Evolutionary conservation across 1,284 basidiomycete species (phyloP).

Genomic region (Pseudozyma sp.): DNA sequence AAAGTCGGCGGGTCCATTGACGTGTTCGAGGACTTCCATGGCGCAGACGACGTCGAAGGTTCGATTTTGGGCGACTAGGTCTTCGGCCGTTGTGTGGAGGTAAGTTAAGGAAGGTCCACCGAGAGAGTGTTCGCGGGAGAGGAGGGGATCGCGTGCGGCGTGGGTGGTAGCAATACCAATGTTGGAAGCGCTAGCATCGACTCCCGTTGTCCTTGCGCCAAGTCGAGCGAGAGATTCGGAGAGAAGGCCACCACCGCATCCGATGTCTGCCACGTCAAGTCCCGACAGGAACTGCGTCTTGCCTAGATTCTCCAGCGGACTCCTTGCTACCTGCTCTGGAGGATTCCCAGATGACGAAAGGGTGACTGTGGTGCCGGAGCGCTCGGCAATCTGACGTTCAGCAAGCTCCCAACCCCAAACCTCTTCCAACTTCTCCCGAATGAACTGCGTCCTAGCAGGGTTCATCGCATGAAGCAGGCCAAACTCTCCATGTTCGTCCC

Average conservation of each 20-base stretch:
- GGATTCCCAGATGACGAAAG: constrained; percentile 68
- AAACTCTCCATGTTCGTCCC: constrained; percentile 95
- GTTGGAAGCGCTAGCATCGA: constrained; percentile 90
- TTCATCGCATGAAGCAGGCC: constrained; percentile 94
- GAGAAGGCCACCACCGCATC: constrained; percentile 93
- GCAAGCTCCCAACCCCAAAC: constrained; percentile 63
- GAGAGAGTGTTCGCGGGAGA: constrained; percentile 25
- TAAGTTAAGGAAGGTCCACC: constrained; percentile 73
- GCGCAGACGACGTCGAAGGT: constrained; percentile 92
- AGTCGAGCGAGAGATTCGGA: constrained; percentile 91
- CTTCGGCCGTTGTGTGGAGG: constrained; percentile 83
- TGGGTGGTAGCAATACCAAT: constrained; percentile 87
- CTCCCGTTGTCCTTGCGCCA: constrained; percentile 85
- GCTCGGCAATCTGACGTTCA: constrained; percentile 26
- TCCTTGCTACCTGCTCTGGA: constrained; percentile 54
- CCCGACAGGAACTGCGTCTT: constrained; percentile 70
- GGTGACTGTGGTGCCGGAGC: neutral
- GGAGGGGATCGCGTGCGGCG: constrained; percentile 79
- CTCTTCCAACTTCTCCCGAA: constrained; percentile 78
- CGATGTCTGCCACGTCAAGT: constrained; percentile 82
- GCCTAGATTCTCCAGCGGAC: constrained; percentile 64
- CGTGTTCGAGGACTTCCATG: constrained; percentile 98
- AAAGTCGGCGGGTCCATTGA: constrained; percentile 89
- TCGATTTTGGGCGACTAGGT: constrained; percentile 73
- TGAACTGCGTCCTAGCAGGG: constrained; percentile 84